Percentiles rank a stretch among this genome's conserved stretches.
Conservation (phyloP, 2,329 filamentous ascomycete species). For the Aspergillus costaricaensis region DNA sequence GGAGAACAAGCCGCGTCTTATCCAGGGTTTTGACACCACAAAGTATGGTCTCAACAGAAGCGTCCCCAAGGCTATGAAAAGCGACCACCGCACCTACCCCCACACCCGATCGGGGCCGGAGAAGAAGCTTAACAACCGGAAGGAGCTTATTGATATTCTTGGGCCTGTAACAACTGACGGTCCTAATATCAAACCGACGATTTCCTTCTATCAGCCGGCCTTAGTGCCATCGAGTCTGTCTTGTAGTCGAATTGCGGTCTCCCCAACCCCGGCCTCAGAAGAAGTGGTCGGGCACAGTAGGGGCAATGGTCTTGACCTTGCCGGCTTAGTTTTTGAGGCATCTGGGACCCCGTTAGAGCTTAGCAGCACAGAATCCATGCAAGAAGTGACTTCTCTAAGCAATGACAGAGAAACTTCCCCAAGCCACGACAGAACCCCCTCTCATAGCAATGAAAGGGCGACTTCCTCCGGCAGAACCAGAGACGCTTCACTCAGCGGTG, state of each 20-base stretch:
- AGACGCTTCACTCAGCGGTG: neutral
- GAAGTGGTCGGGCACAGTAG: neutral
- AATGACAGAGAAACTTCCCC: neutral
- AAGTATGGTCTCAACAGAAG: conserved; percentile 18
- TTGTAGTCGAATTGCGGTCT: neutral
- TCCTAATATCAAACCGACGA: neutral
- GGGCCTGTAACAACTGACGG: conserved; percentile 1
- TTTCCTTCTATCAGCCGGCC: conserved; percentile 23
- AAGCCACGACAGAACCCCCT: neutral
- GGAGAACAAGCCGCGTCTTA: conserved; percentile 4
- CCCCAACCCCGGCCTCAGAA: neutral
- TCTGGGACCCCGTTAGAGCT: neutral
- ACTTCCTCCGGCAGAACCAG: neutral
- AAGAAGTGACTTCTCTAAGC: neutral
- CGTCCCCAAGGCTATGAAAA: neutral
- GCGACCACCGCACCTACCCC: neutral
- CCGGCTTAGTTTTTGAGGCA: conserved; percentile 11
- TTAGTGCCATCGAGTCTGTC: conserved; percentile 17
- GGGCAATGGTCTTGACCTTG: conserved; percentile 6
- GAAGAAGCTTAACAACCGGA: neutral
- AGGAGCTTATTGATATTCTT: conserved; percentile 20
- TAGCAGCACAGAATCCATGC: neutral
- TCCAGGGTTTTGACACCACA: conserved; percentile 18
- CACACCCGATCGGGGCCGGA: neutral
- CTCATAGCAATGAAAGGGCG: neutral